Evolutionary conservation across 1,139 yeast genomes (phyloP).

Genomic region (Hyphopichia pseudoburtonii): DNA sequence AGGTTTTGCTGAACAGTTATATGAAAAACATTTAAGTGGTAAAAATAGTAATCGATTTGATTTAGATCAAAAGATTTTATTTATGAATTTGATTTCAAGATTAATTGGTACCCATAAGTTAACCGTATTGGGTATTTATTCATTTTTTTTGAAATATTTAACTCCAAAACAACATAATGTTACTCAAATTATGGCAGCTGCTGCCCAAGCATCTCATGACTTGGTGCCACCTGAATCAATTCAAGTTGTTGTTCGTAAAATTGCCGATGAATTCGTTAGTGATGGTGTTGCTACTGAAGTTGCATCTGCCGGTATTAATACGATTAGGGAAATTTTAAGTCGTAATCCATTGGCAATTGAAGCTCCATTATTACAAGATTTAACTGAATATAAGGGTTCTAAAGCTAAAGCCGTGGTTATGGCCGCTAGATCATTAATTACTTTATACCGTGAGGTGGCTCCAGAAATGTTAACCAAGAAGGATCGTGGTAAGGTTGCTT

Average conservation of each 20-base stretch:
- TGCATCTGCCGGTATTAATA: slow-evolving; percentile 95
- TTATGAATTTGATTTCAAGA: slow-evolving; percentile 84
- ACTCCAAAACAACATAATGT: slow-evolving; percentile 95
- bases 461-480: slow-evolving; percentile 90
- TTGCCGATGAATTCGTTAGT: slow-evolving; percentile 96
- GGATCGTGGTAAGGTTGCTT: slow-evolving; percentile 90
- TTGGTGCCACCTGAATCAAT: slow-evolving; percentile 94
- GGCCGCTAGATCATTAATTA: slow-evolving; percentile 90
- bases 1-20: slow-evolving; percentile 89
- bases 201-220: slow-evolving; percentile 96
- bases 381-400: slow-evolving; percentile 87
- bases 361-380: slow-evolving; percentile 79
- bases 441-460: slow-evolving; percentile 88
- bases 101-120: slow-evolving; percentile 92
- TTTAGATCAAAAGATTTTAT: slow-evolving; percentile 83
- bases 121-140: slow-evolving; percentile 83
- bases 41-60: slow-evolving; percentile 67
- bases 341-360: slow-evolving; percentile 96
- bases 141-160: slow-evolving; percentile 81
- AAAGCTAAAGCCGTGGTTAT: slow-evolving; percentile 90
- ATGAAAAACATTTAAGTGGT: slow-evolving; percentile 66
- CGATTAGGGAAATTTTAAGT: slow-evolving; percentile 86
- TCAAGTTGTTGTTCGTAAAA: slow-evolving; percentile 75
- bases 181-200: slow-evolving; percentile 93
- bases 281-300: slow-evolving; percentile 98